phyloP scores from a whole-genome alignment of 1,139 yeast species.

The Wickerhamiella infanticola region DNA sequence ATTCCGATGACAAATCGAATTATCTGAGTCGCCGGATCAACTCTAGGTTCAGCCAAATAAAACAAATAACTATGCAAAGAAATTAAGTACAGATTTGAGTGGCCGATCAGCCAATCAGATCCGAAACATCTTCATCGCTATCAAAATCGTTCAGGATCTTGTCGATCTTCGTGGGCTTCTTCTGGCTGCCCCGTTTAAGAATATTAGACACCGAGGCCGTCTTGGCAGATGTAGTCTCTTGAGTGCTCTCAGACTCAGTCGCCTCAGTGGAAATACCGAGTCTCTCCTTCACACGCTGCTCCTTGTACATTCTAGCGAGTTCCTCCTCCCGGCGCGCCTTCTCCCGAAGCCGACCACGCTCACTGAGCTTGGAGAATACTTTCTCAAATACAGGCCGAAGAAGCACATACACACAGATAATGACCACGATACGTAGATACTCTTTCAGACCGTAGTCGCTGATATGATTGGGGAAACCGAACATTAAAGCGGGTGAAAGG shows the following conservation, averaged over 20 bases:
- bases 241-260: constrained; percentile 1
- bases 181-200: constrained; percentile 4
- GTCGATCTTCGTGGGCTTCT: constrained; percentile 8
- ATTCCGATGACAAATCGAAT: too few relatives aligned
- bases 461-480: constrained; percentile 14
- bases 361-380: constrained; percentile 46
- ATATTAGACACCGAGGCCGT: constrained; percentile 3
- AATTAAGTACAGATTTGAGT: neutral
- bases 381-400: constrained; percentile 37
- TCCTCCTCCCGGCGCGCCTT: constrained; percentile 53
- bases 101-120: constrained; percentile 4
- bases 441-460: constrained; percentile 13
- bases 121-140: constrained; percentile 15
- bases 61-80: neutral
- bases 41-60: neutral
- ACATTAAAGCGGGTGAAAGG: constrained; percentile 3
- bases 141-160: constrained; percentile 7
- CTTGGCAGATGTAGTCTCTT: neutral
- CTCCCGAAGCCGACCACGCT: constrained; percentile 85
- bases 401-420: constrained; percentile 12
- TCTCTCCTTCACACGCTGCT: constrained; percentile 48
- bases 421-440: constrained; percentile 13
- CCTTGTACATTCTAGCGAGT: constrained; percentile 95
- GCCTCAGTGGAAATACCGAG: constrained; percentile 4
- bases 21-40: too few relatives aligned